Evolutionary conservation across 2,329 filamentous ascomycete species (phyloP), one percentile per base, ranked within the genome.

Genomic region (Trichoderma afroharzianum): DNA sequence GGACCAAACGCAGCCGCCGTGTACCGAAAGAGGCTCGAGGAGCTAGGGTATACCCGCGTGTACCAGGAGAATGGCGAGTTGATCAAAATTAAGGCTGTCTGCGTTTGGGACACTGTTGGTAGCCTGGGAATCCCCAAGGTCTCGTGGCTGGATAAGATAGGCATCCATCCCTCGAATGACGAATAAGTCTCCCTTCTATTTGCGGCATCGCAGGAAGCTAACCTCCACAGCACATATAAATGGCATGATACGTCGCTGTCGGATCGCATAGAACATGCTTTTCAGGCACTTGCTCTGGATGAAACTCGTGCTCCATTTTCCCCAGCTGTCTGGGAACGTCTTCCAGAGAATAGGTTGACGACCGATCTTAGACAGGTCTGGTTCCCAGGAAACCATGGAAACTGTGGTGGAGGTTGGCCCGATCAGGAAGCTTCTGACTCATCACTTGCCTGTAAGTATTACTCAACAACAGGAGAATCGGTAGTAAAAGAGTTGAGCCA

Each of bases 381-480:
- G 89, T 94, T 94, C 76, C 89, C 92, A 0, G 92, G 92, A 7
- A 88, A 87, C 63, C 92, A 94, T 77, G 88, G 85, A 12, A 92
- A 93, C 75, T 88, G 92, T 61, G 91, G 91, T 5, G 91, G 91
- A 36, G 91, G 91, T 2, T 92, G 88, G 88, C 77, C 80, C 6
- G 85, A 88, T 62, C 82, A 86, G 72, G 84, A 84, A 58, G 80
- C 83, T 24, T 78, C 82, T 3, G 81, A 84, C 67, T 78, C 79
- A 18, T 80, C 79, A 26, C 77, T 84, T 61, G 78, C 80, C 21
- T 84, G 82, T 83, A 75, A 74, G 82, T 76, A n/a, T 15, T 15
- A 30, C 24, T 18, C 1, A 4, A 3, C 32, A 12, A 21, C 5
- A 24, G 47, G 32, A 69, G 61, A 55, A 14, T 18, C 50, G 7